Evolutionary conservation across 768 basidiomycete genomes (phyloP).

Genomic region (Podaxis sp.): DNA sequence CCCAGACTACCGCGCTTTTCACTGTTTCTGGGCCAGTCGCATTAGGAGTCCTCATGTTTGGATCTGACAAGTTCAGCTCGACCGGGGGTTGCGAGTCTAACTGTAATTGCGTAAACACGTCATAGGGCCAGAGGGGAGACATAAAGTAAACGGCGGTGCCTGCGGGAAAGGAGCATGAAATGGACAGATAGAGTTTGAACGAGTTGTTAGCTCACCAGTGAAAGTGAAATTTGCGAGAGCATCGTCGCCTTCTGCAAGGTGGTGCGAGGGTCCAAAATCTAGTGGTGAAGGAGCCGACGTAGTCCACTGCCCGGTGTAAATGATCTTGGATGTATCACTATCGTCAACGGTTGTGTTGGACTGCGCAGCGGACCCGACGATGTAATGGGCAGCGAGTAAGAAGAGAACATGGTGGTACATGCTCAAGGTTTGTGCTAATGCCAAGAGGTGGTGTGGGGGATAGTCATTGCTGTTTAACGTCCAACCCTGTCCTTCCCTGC

Average conservation of each 20-base stretch:
- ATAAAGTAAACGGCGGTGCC: conserved; percentile 39
- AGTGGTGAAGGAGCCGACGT: not conserved
- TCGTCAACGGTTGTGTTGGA: conserved; percentile 16
- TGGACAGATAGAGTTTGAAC: not conserved
- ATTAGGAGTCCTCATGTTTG: conserved; percentile 21
- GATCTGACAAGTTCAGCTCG: conserved; percentile 32
- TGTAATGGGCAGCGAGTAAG: not conserved
- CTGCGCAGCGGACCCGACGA: not conserved
- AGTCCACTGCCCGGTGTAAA: conserved; percentile 4
- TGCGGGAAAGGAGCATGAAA: conserved; percentile 11
- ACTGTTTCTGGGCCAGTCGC: conserved; percentile 38
- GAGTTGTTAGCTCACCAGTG: not conserved
- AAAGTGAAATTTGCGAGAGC: conserved; percentile 14
- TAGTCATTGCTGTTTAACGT: not conserved
- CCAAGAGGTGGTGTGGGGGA: not conserved
- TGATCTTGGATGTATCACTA: not conserved
- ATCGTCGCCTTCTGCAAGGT: not conserved
- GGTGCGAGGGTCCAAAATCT: not conserved
- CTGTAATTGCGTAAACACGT: conserved; percentile 37
- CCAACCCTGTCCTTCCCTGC: not conserved
- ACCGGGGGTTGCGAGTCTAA: conserved; percentile 33
- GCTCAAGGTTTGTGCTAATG: not conserved
- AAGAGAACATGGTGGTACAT: conserved; percentile 2
- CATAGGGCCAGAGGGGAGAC: conserved; percentile 40
- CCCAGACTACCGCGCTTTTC: conserved; percentile 37